Conservation (phyloP, 306 rosid species). For the Vigna radiata region DNA sequence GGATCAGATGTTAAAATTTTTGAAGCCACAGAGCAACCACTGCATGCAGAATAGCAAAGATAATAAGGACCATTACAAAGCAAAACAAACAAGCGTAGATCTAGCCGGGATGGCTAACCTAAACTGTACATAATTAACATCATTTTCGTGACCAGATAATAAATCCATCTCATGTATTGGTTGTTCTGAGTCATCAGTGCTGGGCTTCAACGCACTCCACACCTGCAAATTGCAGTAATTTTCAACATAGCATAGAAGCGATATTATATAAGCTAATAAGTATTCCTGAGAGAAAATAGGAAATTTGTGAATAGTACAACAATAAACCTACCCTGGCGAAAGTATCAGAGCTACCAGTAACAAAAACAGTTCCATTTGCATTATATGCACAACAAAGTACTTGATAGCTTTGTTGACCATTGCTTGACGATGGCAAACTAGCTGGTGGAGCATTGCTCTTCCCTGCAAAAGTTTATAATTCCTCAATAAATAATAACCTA, state of each 20-base stretch:
- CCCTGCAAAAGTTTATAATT: conserved; percentile 61
- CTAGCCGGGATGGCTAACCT: conserved; percentile 61
- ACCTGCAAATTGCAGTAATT: conserved; percentile 64
- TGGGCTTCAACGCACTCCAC: conserved; percentile 78
- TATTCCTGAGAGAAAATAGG: conserved; percentile 35
- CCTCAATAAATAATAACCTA: conserved; percentile 38
- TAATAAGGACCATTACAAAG: conserved; percentile 33
- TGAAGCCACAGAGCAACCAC: conserved; percentile 87
- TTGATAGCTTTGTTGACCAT: conserved; percentile 66
- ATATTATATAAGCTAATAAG: conserved; percentile 43
- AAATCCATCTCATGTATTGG: conserved; percentile 82
- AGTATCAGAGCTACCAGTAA: conserved; percentile 93
- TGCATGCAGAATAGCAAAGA: conserved; percentile 51
- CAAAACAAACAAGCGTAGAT: conserved; percentile 22
- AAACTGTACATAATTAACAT: conserved; percentile 91
- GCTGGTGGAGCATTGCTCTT: conserved; percentile 63
- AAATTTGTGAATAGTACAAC: conserved; percentile 40
- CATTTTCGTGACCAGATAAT: conserved; percentile 91
- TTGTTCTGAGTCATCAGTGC: conserved; percentile 61
- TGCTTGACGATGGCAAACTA: conserved; percentile 68
- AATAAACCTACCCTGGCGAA: conserved; percentile 73
- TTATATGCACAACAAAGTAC: conserved; percentile 92
- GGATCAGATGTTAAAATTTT: conserved; percentile 65
- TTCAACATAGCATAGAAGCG: conserved; percentile 41
- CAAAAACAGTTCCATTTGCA: conserved; percentile 90